Evolutionary conservation across 176 grass and related monocot genomes (phyloP), one percentile per base, ranked within the genome.

Genomic region (Carex kokanica): DNA sequence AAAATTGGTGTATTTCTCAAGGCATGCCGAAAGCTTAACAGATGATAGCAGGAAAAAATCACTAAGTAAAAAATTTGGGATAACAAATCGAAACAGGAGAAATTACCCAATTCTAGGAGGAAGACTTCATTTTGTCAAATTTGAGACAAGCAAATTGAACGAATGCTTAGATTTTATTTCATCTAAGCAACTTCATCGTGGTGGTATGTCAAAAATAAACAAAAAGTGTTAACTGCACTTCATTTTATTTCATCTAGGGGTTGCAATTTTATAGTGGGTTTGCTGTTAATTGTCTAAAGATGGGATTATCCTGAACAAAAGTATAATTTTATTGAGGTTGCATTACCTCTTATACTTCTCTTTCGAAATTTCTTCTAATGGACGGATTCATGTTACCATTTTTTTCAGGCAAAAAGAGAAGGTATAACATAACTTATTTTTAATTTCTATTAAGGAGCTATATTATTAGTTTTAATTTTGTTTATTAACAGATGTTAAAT

Each of bases 71-170:
- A 95, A 74, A 66, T 94, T 98, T 81, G 92, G 77, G 78, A 62
- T 89, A 82, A 90, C 88, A 78, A 93, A 88, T 81, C 88, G 89
- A 65, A 88, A 84, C 79, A 91, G 96, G 89, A 98, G 96, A 80
- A 95, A 84, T 53, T 98, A 91, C 78, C 96, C 93, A 3, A 86
- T 98, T 87, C 89, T 98, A 80, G 96, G 96, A 66, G 96, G 96
- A 23, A 91, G 96, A 86, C 96, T 98, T 54, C 96, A 98, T 83
- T 98, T 98, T 86, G 95, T 98, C 55, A 98, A 98, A 74, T 98
- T 98, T 56, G 95, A 98, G 84, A 94, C 92, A 15, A 90, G 31
- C 72, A 98, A 98, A 79, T 84, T 98, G 54, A 98, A 87, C 59
- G 90, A 98, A 81, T 98, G 95, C 60, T 82, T 98, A 63, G 95